These are phyloP conservation scores for Bjerkandera adusta DNA, from an alignment of 1,284 basidiomycete species.

Conservation along the genomic window DNA sequence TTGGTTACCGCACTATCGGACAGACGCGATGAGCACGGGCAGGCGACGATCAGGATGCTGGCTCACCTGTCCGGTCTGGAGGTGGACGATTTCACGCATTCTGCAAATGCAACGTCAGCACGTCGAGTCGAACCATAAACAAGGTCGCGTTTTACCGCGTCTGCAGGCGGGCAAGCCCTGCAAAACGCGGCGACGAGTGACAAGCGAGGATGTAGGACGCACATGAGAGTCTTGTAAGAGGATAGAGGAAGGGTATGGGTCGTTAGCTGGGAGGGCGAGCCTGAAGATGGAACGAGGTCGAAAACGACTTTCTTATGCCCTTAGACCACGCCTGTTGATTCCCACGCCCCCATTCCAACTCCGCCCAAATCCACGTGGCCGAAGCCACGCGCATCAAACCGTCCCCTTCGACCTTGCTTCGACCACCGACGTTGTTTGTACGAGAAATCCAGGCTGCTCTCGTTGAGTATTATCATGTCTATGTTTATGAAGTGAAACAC, in stretches of 20 bases:
- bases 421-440: too few species aligned
- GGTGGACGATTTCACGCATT: conserved; percentile 97
- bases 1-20: conserved; percentile 90
- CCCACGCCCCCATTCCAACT: conserved; percentile 13
- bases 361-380: conserved; percentile 11
- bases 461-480: too few species aligned
- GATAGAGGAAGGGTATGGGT: conserved; percentile 13
- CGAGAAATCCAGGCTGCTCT: too few species aligned
- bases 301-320: conserved; percentile 18
- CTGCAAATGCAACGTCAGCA: conserved; percentile 36
- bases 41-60: conserved; percentile 11
- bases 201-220: conserved; percentile 2
- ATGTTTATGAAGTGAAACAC: too few species aligned
- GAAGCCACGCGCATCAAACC: conserved; percentile 4
- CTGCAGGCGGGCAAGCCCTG: neutral
- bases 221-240: conserved; percentile 16
- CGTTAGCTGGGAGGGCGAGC: conserved; percentile 7
- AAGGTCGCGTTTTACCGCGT: conserved; percentile 14
- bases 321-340: conserved; percentile 17
- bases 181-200: neutral
- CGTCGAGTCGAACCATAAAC: conserved; percentile 7
- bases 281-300: conserved; percentile 11
- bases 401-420: too few species aligned
- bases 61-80: conserved; percentile 90
- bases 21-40: neutral